These are phyloP conservation scores for Globisporangium radiosum DNA, from an alignment of 352 stramenopile genomes.

Conservation along the genomic window DNA sequence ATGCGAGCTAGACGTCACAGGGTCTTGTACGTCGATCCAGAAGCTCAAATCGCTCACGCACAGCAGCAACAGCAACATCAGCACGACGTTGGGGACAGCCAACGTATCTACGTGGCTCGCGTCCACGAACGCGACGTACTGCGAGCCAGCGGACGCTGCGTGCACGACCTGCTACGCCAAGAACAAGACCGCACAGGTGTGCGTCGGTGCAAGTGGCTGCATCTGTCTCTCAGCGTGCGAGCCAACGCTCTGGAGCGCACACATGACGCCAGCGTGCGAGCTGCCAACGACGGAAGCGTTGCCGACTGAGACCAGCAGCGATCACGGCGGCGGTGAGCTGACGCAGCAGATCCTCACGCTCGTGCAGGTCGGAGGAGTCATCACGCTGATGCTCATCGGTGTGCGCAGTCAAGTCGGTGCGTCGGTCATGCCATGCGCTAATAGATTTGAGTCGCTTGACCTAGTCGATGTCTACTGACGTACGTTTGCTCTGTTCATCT, in stretches of 20 bases:
- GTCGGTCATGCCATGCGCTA: too few species aligned
- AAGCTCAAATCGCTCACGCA: too few species aligned
- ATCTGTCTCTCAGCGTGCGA: conserved; percentile 53
- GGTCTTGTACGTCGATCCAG: too few species aligned
- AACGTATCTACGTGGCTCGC: conserved; percentile 12
- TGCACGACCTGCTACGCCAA: conserved; percentile 19
- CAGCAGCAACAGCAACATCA: too few species aligned
- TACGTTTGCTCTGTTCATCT: too few species aligned
- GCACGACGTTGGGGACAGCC: too few species aligned
- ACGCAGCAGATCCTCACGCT: conserved; percentile 7
- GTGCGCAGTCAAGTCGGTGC: too few species aligned
- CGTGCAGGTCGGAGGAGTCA: not conserved
- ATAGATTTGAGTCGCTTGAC: too few species aligned
- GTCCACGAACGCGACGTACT: conserved; percentile 52
- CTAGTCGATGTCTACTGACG: too few species aligned
- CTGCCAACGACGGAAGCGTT: conserved; percentile 11
- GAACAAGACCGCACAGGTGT: conserved; percentile 25
- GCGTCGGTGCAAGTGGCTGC: conserved; percentile 28
- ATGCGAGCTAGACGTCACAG: too few species aligned
- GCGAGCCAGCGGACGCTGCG: conserved; percentile 23
- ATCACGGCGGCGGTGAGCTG: conserved; percentile 3
- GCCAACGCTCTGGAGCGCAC: conserved; percentile 24
- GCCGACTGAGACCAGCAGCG: not conserved
- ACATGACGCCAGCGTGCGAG: conserved; percentile 29
- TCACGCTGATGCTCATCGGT: conserved; percentile 22